Conservation (phyloP, 805 yeast species). For the Priceomyces castillae region DNA sequence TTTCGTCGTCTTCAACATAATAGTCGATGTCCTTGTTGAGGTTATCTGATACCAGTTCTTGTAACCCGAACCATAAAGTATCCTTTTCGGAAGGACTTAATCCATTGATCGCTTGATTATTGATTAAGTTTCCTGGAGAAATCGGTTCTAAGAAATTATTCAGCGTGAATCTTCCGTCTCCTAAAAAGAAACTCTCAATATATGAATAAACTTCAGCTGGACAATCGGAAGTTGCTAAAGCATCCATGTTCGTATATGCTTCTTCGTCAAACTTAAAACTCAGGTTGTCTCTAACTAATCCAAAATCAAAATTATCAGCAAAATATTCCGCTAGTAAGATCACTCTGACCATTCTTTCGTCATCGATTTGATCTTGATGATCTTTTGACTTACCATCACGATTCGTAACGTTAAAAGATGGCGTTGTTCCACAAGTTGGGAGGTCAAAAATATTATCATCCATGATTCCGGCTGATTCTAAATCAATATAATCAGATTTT, state of each 20-base stretch:
- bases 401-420: constrained; percentile 18
- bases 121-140: constrained; percentile 26
- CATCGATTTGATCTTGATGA: constrained; percentile 41
- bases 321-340: constrained; percentile 49
- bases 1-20: constrained; percentile 21
- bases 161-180: constrained; percentile 42
- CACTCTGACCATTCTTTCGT: constrained; percentile 51
- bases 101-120: constrained; percentile 7
- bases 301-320: constrained; percentile 53
- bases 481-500: constrained; percentile 52
- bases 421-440: constrained; percentile 59
- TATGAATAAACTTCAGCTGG: constrained; percentile 22
- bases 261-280: constrained; percentile 43
- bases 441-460: constrained; percentile 55
- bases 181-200: constrained; percentile 33
- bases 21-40: constrained; percentile 12
- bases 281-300: constrained; percentile 46
- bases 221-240: constrained; percentile 15
- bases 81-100: constrained; percentile 24
- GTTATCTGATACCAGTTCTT: constrained; percentile 11
- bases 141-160: constrained; percentile 39
- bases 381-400: constrained; percentile 16
- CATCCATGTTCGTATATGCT: constrained; percentile 24
- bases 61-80: constrained; percentile 21
- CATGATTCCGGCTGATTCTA: constrained; percentile 54